A percentile compares a stretch with the other conserved stretches of the same genome.
Evolutionary conservation across 176 grass and related monocot genomes (phyloP).

Genomic region (Aegilops sharonensis): DNA sequence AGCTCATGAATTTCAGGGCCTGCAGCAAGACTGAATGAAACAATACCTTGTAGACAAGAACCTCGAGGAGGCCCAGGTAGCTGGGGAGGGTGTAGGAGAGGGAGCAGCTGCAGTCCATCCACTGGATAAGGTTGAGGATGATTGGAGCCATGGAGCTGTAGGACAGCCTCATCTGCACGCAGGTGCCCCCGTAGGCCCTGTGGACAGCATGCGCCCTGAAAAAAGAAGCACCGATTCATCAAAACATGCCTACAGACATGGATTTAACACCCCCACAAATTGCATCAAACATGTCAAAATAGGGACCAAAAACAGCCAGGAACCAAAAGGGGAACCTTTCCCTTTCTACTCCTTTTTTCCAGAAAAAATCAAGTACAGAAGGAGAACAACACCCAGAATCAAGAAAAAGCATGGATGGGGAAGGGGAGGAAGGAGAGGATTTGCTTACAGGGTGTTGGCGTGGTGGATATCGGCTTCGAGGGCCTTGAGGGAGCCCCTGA

Average conservation of each 20-base stretch:
- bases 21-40: background rate
- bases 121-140: constrained; percentile 93
- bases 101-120: constrained; percentile 95
- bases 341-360: constrained; percentile 5
- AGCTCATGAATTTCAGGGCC: background rate
- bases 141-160: constrained; percentile 96
- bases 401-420: constrained; percentile 10
- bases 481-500: constrained; percentile 92
- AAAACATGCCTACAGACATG: constrained; percentile 6
- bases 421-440: background rate
- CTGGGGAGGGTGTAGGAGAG: constrained; percentile 73
- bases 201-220: constrained; percentile 90
- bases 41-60: constrained; percentile 89
- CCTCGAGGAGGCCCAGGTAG: constrained; percentile 93
- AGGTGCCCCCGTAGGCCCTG: constrained; percentile 87
- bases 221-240: constrained; percentile 21
- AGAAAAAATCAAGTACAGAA: constrained; percentile 34
- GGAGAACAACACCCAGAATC: constrained; percentile 9
- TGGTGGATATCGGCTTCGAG: constrained; percentile 98
- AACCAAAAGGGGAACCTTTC: constrained; percentile 15
- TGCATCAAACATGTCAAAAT: background rate
- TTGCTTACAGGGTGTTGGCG: constrained; percentile 88
- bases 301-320: constrained; percentile 1
- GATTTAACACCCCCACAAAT: background rate
- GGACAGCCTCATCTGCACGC: constrained; percentile 96